phyloP scores from a whole-genome alignment of 345 rosid species.

The Eucalyptus decipiens region DNA sequence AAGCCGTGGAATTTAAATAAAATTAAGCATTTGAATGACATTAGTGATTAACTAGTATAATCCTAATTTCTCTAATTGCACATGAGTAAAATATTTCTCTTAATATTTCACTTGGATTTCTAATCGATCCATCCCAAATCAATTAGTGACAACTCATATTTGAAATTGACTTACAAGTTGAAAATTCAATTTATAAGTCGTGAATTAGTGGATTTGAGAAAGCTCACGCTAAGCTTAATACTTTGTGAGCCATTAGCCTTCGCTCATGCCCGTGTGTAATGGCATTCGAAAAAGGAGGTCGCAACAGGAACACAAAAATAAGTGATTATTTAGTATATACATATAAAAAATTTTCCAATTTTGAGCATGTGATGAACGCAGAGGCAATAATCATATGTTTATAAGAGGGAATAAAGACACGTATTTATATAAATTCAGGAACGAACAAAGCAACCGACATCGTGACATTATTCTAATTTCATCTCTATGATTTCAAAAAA shows the following conservation, averaged over 20 bases:
- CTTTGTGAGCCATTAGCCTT: no score
- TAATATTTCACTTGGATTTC: accelerated
- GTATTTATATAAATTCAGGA: neutral
- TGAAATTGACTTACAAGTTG: no score
- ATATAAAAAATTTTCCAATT: accelerated
- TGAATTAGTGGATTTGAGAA: accelerated
- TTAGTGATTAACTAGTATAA: no score
- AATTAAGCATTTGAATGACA: accelerated
- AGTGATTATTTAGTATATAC: neutral
- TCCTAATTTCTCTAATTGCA: accelerated
- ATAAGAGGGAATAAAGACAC: neutral
- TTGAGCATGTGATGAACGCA: neutral
- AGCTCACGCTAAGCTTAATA: accelerated
- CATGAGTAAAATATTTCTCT: no score
- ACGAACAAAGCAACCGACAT: no score
- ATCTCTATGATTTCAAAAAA: neutral
- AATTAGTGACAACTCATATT: accelerated
- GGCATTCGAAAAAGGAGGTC: accelerated
- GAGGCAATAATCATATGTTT: neutral
- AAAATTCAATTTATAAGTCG: no score
- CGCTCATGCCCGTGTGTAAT: accelerated
- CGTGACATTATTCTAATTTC: no score
- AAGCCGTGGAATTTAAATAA: no score
- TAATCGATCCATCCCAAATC: accelerated
- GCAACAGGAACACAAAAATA: neutral